Evolutionary conservation across 352 stramenopile genomes (phyloP).

Genomic region (Phytophthora capsici): DNA sequence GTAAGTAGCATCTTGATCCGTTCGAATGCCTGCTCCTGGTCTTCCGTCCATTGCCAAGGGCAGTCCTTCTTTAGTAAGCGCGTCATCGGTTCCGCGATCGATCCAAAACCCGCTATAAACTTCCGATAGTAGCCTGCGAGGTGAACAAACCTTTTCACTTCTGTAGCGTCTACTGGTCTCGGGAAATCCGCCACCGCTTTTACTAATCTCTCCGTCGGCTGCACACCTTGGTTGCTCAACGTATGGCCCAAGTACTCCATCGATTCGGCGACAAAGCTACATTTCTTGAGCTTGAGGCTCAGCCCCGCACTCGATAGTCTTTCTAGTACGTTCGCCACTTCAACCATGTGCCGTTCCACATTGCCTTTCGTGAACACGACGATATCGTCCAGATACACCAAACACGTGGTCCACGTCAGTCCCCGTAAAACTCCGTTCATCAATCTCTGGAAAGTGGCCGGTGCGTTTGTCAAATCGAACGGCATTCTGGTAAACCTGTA

Average conservation of each 20-base stretch:
- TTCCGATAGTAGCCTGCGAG: background rate
- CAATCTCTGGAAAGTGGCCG: background rate
- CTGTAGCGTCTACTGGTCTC: background rate
- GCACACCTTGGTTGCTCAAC: background rate
- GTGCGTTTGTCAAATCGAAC: slow-evolving; percentile 1
- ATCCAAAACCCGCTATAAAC: background rate
- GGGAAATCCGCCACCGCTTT: background rate
- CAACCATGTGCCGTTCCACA: background rate
- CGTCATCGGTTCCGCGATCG: background rate
- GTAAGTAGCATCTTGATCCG: background rate
- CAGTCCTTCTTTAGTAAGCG: background rate
- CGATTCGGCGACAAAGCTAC: background rate
- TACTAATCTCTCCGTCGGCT: background rate
- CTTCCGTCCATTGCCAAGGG: background rate
- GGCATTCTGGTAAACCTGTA: background rate
- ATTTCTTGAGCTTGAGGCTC: background rate
- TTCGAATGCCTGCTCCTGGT: background rate
- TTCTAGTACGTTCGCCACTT: background rate
- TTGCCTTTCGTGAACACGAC: background rate
- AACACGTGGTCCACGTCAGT: background rate
- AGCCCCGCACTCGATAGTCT: background rate
- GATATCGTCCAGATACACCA: slow-evolving; percentile 5
- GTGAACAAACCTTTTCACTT: slow-evolving; percentile 1
- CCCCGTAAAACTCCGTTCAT: slow-evolving; percentile 2
- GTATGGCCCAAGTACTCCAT: background rate